Percentiles rank a stretch among this genome's conserved stretches.
phyloP scores from a whole-genome alignment of 1,284 basidiomycete species.

The Austroboletus niveus region DNA sequence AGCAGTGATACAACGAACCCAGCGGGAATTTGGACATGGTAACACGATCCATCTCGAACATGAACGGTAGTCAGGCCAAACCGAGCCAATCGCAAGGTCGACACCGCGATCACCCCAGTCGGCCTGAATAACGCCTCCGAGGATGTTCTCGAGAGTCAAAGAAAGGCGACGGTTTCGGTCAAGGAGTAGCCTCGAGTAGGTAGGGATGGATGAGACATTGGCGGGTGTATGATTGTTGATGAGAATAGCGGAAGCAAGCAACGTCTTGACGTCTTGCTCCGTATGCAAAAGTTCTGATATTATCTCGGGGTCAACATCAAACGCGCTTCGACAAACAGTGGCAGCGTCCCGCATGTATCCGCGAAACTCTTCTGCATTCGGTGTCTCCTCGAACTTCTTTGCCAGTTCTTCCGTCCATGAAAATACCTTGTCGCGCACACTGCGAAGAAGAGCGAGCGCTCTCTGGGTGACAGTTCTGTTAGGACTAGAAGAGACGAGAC shows the following conservation, averaged over 20 bases:
- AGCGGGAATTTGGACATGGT: slow-evolving; percentile 32
- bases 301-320: slow-evolving; percentile 32
- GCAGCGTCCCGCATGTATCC: slow-evolving; percentile 35
- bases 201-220: neutral
- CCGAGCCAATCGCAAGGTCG: slow-evolving; percentile 32
- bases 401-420: slow-evolving; percentile 37
- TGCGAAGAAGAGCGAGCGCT: slow-evolving; percentile 27
- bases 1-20: slow-evolving; percentile 34
- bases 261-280: slow-evolving; percentile 27
- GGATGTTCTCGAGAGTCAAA: slow-evolving; percentile 23
- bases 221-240: slow-evolving; percentile 32
- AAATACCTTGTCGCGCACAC: slow-evolving; percentile 33
- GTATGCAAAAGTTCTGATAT: slow-evolving; percentile 20
- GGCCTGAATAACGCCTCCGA: slow-evolving; percentile 10
- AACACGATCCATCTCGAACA: slow-evolving; percentile 34
- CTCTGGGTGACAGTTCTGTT: slow-evolving; percentile 1
- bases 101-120: slow-evolving; percentile 21
- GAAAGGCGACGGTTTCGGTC: slow-evolving; percentile 28
- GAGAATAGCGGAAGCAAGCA: slow-evolving; percentile 37
- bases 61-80: slow-evolving; percentile 38
- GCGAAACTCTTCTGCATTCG: slow-evolving; percentile 26
- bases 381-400: slow-evolving; percentile 19
- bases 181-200: slow-evolving; percentile 16
- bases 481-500: slow-evolving; percentile 34
- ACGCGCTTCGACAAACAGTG: slow-evolving; percentile 41